Base-by-base conservation (phyloP, 2,329 filamentous ascomycete species). In the Helicocarpus griseus region DNA sequence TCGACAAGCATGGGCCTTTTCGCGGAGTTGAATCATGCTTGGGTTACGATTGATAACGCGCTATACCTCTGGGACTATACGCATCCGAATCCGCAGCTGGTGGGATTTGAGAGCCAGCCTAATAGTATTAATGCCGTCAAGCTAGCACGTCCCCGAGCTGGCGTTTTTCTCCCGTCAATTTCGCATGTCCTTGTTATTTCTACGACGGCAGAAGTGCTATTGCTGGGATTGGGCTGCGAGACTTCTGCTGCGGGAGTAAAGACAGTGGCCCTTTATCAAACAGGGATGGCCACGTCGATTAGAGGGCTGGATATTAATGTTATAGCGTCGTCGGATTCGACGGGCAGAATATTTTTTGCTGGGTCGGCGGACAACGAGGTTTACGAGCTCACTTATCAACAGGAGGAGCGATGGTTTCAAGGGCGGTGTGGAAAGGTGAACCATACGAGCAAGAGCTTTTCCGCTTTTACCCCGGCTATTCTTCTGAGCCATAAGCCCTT, bases 41-140 rank as follows among this genome's bases (percentile, higher is more conserved):
- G 90, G 87, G 87, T 95, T 51, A 82, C 87, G 22, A 93, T 98
- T 65, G 93, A 98, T 72, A 96, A 95, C 71, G 87, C 88, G 56
- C 77, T 98, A 41, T 98, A 96, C 66, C 77, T 98, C 14, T 98
- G 94, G 94, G 91, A 98, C 70, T 98, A 96, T 68, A 95, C 89
- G 5, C 81, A 89, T 65, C 83, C 87, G n/a, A 88, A 91, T 59
- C 89, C 91, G 4, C 87, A 95, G 65, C 77, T 96, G 39, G 86
- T 95, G 58, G 91, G 91, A 17, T 96, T 87, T 63, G 91, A 97
- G 66, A 89, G 95, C 60, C 86, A 91, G 67, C 77, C 83, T 5
- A 83, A 94, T 65, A 88, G 83, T 58, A 97, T 98, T 61, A 89
- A 89, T 39, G 83, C 87, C n/a, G 87, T 98, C 40, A 89, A 88